A percentile compares a stretch with the other conserved stretches of the same genome.
Evolutionary conservation across 768 basidiomycete species (phyloP).

Genomic region (Hericium coralloides): DNA sequence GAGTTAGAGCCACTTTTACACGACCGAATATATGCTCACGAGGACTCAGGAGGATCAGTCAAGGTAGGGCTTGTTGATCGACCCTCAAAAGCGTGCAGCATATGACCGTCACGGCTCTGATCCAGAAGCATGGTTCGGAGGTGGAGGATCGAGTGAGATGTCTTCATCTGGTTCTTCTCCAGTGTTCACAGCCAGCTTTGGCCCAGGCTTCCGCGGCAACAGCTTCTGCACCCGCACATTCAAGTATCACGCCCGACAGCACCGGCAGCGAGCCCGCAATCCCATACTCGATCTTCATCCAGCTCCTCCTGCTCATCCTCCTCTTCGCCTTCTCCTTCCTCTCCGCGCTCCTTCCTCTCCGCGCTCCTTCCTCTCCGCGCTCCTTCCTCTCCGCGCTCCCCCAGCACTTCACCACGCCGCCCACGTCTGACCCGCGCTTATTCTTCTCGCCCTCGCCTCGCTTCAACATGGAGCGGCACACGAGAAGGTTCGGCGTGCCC

Average conservation of each 20-base stretch:
- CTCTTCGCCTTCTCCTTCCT: conserved; percentile 80
- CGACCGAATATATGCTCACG: too few relatives aligned
- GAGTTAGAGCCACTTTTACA: too few relatives aligned
- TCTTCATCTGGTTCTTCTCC: conserved; percentile 23
- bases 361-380: too few relatives aligned
- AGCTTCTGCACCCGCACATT: conserved; percentile 35
- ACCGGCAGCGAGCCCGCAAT: conserved; percentile 32
- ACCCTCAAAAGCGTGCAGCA: conserved; percentile 82
- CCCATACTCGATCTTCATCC: conserved; percentile 56
- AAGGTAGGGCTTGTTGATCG: conserved; percentile 24
- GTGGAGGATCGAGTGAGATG: conserved; percentile 41
- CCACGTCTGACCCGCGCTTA: conserved; percentile 73
- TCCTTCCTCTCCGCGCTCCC: too few relatives aligned
- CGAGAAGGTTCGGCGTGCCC: conserved; percentile 56
- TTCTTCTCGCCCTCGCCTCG: conserved; percentile 54
- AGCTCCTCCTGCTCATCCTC: conserved; percentile 78
- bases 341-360: too few relatives aligned
- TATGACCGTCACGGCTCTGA: conserved; percentile 83
- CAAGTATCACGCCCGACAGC: conserved; percentile 28
- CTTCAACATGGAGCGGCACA: conserved; percentile 64
- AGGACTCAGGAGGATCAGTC: too few relatives aligned
- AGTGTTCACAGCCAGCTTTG: conserved; percentile 76
- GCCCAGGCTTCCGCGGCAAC: conserved; percentile 62
- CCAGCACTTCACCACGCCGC: conserved; percentile 55
- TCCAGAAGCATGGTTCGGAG: conserved; percentile 64